Percentiles rank a stretch among this genome's conserved stretches.
Conservation (phyloP, 2,329 filamentous ascomycete genomes). For the Ramularia collo-cygni region DNA sequence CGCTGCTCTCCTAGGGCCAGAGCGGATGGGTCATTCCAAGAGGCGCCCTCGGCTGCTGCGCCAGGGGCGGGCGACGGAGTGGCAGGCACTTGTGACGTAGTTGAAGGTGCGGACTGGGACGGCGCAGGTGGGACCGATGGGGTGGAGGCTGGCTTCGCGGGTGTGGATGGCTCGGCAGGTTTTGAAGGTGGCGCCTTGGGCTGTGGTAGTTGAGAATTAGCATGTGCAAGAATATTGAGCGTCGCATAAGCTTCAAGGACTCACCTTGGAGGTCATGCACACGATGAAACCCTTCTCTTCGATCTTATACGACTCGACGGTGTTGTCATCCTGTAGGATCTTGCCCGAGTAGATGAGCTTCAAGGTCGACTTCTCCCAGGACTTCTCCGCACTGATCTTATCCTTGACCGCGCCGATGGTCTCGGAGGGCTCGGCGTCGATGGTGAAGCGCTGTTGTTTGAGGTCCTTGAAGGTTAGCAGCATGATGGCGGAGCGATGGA, state of each 20-base stretch:
- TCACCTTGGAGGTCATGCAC: slow-evolving; percentile 94
- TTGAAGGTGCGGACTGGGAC: slow-evolving; percentile 52
- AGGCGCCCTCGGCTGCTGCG: slow-evolving; percentile 33
- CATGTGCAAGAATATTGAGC: background rate
- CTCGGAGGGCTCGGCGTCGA: slow-evolving; percentile 89
- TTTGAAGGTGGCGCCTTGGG: slow-evolving; percentile 59
- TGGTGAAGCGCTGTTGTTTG: slow-evolving; percentile 96
- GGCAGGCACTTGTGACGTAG: slow-evolving; percentile 45
- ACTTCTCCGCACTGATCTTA: slow-evolving; percentile 86
- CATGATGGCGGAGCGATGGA: slow-evolving; percentile 37
- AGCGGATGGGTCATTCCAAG: slow-evolving; percentile 68
- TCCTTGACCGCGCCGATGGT: slow-evolving; percentile 85
- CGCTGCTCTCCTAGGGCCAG: slow-evolving; percentile 80
- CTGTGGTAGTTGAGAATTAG: slow-evolving; percentile 35
- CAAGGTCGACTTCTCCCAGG: slow-evolving; percentile 82
- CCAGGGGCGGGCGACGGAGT: slow-evolving; percentile 44
- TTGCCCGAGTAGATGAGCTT: slow-evolving; percentile 99
- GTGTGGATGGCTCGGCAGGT: slow-evolving; percentile 50
- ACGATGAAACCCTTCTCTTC: slow-evolving; percentile 99
- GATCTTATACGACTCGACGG: slow-evolving; percentile 93
- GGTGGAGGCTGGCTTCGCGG: slow-evolving; percentile 37
- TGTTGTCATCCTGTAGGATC: slow-evolving; percentile 96
- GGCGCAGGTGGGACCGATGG: slow-evolving; percentile 40
- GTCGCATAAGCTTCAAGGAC: slow-evolving; percentile 2
- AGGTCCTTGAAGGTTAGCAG: slow-evolving; percentile 80